Base-by-base conservation (phyloP, 306 rosid species). In the Macrotyloma uniflorum region DNA sequence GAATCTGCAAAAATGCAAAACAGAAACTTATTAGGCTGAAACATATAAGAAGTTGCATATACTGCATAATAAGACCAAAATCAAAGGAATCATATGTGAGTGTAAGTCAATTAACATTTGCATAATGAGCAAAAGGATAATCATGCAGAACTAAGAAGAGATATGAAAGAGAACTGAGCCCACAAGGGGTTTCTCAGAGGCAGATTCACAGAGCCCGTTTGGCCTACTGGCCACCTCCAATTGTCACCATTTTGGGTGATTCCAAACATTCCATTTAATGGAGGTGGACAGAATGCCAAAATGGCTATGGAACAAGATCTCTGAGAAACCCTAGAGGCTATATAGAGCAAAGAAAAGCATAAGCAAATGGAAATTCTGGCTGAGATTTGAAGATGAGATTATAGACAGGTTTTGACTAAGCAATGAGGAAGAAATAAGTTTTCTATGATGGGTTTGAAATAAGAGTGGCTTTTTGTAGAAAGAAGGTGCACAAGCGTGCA, bases 221-320 rank as follows among this genome's bases (percentile, higher is more conserved):
- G 91, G 79, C 93, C 83, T 45, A 67, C 85, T 83, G 85, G 76
- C 88, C 93, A 62, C 85, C 96, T 88, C 96, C 95, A 67, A 32
- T 33, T 32, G 23, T n/a, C 26, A 62, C 40, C 36, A 7, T 72
- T 20, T 42, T 4, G 33, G 11, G 13, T 40, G 46, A 19, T 30
- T 30, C 54, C 6, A 5, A 24, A 64, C 6, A 15, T 1, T 6
- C 8, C 19, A 54, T 22, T 26, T 1, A 6, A 42, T 20, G 91
- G 93, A 90, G 96, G 93, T 74, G 93, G 96, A 89, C 96, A 90
- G 93, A 87, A 90, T 90, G 96, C 92, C 96, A 90, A 90, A 90
- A 64, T 78, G 77, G 80, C 88, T 82, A 74, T 87, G 91, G 86
- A 88, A 90, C 82, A 83, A 88, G 78, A 77, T 85, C 84, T 57